Evolutionary conservation across 2,329 filamentous ascomycete genomes (phyloP).

Genomic region (Paecilomyces sp.): DNA sequence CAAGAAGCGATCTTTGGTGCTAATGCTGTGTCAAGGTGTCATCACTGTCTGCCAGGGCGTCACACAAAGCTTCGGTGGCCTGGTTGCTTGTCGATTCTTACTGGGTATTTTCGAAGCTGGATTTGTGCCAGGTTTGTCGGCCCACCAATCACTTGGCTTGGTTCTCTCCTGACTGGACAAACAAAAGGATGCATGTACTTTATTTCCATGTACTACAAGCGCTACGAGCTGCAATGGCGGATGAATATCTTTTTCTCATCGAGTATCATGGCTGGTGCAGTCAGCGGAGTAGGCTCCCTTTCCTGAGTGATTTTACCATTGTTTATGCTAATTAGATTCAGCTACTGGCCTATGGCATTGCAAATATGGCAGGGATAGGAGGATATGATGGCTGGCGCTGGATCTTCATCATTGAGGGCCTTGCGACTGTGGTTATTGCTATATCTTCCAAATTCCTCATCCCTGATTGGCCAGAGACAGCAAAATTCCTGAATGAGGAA

Average conservation of each 20-base stretch:
- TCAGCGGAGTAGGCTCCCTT: constrained; percentile 24
- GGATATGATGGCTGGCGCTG: constrained; percentile 23
- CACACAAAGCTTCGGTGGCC: constrained; percentile 31
- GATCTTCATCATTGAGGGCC: constrained; percentile 31
- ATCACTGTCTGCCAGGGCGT: constrained; percentile 38
- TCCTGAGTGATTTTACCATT: background rate
- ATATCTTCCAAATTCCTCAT: constrained; percentile 20
- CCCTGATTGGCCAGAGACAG: constrained; percentile 25
- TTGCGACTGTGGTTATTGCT: constrained; percentile 22
- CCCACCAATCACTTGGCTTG: background rate
- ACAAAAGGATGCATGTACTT: constrained; percentile 22
- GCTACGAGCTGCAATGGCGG: constrained; percentile 34
- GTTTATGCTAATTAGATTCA: background rate
- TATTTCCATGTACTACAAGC: constrained; percentile 31
- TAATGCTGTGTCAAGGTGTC: constrained; percentile 22
- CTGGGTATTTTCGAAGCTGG: constrained; percentile 32
- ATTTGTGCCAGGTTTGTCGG: constrained; percentile 26
- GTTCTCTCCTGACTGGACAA: background rate
- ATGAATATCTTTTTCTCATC: constrained; percentile 27
- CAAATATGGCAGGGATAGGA: constrained; percentile 21
- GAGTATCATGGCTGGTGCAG: constrained; percentile 32
- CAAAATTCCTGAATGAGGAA: constrained; percentile 22
- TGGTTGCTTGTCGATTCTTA: constrained; percentile 28
- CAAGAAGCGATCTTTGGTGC: constrained; percentile 2
- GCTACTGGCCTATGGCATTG: constrained; percentile 17